Evolutionary conservation across 305 asterid genomes (phyloP).

Genomic region (Fraxinus ornus): DNA sequence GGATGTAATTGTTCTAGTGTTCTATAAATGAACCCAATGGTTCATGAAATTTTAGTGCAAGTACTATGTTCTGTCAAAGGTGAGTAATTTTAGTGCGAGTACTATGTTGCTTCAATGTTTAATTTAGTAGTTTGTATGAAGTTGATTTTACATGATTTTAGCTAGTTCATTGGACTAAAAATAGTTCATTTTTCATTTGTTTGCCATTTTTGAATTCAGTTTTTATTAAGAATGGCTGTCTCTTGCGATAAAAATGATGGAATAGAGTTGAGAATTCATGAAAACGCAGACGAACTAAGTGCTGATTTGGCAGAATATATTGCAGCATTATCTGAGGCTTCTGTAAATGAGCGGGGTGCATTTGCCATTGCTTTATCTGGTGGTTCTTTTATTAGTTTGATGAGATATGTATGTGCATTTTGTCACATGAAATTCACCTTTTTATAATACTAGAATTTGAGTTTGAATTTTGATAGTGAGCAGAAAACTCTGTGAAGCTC

Average conservation of each 20-base stretch:
- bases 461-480: slow-evolving; percentile 6
- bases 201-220: slow-evolving; percentile 22
- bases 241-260: slow-evolving; percentile 45
- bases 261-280: slow-evolving; percentile 63
- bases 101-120: not conserved
- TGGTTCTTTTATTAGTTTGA: slow-evolving; percentile 69
- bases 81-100: not conserved
- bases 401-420: slow-evolving; percentile 46
- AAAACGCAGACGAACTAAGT: slow-evolving; percentile 59
- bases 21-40: no score
- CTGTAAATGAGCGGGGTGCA: slow-evolving; percentile 77
- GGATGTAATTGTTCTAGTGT: no score
- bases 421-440: not conserved
- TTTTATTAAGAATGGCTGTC: slow-evolving; percentile 55
- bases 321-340: slow-evolving; percentile 74
- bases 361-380: slow-evolving; percentile 83
- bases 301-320: slow-evolving; percentile 77
- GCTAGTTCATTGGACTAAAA: slow-evolving; percentile 7
- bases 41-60: no score
- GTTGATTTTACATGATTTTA: not conserved
- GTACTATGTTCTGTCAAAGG: not conserved
- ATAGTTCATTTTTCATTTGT: not conserved
- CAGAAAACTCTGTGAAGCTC: slow-evolving; percentile 90
- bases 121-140: not conserved
- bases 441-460: not conserved